Base-by-base conservation (phyloP, 371 early-diverging fungal genomes). In the Mortierella sp. region DNA sequence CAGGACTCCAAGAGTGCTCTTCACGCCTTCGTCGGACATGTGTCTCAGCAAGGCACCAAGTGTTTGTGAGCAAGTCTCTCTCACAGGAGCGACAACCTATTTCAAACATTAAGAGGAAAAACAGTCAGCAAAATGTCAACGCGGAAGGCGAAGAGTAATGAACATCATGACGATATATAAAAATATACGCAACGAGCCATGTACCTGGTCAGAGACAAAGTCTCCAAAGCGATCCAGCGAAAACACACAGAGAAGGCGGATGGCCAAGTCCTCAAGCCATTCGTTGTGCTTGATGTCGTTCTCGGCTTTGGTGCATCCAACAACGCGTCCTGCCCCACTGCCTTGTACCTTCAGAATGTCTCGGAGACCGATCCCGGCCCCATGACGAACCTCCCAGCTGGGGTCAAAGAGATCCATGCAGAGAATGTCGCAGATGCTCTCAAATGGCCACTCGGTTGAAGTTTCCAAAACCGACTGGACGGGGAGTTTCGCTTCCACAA, bases 151-250 rank as follows among this genome's bases (percentile, higher is more conserved):
- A 10, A 24, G 21, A 19, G 14, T 2, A 50, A 28, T 28, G 28
- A 34, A 16, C 6, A 34, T 31, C 0, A 34, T 16, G 34, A 31
- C 26, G 60, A 28, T 31, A 31, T 38, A 21, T 26, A 45, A 52
- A 70, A 42, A 58, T 16, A 9, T 73, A 11, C 24, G 11, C 14
- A 31, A 19, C 60, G 16, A 71, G 45, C 31, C n/a, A 21, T 16
- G n/a, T 75, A 88, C 88, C 85, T 96, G 96, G 87, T 99, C 99
- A 13, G 97, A 96, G 13, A 98, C 97, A 89, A 97, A 99, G 89
- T 99, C 99, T 9, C 97, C 97, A 87, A 99, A 99, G 42, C 98
- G 93, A 88, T 99, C 99, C 60, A 98, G 90, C 1, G 97, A 94
- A 83, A 99, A 95, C 11, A 99, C 98, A 84, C 98, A 97, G 38